phyloP scores from a whole-genome alignment of 495 filamentous ascomycete genomes.

The Aspergillus leporis region DNA sequence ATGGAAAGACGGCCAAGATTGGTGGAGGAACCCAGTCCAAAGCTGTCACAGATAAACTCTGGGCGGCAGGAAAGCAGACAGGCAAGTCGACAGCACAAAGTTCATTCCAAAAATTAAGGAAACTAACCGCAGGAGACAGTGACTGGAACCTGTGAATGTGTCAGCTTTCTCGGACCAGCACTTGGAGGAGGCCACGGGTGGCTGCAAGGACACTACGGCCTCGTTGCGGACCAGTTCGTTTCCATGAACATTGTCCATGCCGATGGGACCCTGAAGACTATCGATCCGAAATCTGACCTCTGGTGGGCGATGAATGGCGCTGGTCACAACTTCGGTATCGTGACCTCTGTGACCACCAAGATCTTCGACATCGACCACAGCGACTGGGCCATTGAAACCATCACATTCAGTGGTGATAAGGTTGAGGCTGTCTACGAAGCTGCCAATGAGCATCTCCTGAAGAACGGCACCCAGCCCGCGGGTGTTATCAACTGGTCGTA shows the following conservation, averaged over 20 bases:
- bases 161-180: constrained; percentile 6
- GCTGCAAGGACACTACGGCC: constrained; percentile 8
- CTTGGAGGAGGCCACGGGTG: constrained; percentile 17
- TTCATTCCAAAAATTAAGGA: not conserved
- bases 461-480: constrained; percentile 39
- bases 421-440: constrained; percentile 49
- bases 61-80: constrained; percentile 27
- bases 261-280: not conserved
- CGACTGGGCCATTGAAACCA: constrained; percentile 45
- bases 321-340: constrained; percentile 20
- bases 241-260: constrained; percentile 14
- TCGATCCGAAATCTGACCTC: constrained; percentile 4
- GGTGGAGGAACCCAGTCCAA: constrained; percentile 50
- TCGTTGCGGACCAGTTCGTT: constrained; percentile 13
- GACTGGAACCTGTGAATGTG: constrained; percentile 11
- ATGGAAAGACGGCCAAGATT: constrained; percentile 49
- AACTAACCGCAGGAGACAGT: constrained; percentile 26
- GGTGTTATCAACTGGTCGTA: constrained; percentile 53
- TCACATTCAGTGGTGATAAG: constrained; percentile 50
- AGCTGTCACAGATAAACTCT: constrained; percentile 28
- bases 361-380: constrained; percentile 44
- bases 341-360: constrained; percentile 28
- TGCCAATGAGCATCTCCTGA: constrained; percentile 42
- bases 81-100: not conserved
- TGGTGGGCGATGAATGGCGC: constrained; percentile 18